A percentile compares a stretch with the other conserved stretches of the same genome.
Evolutionary conservation across 176 grass and related monocot genomes (phyloP).

Genomic region (Oryza rufipogon): DNA sequence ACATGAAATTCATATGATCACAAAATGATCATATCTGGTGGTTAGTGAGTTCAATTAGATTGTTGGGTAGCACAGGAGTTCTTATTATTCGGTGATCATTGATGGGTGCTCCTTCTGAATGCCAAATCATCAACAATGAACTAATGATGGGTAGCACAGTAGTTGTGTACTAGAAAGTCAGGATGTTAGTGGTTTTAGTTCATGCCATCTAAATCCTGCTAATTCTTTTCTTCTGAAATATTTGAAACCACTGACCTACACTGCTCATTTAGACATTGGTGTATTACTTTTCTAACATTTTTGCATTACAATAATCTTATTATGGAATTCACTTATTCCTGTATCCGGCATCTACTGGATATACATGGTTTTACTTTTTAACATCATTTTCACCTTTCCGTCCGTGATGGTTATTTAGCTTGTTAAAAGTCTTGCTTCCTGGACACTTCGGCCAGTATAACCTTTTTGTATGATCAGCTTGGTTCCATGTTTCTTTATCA

Average conservation of each 20-base stretch:
- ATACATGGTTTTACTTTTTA: constrained; percentile 28
- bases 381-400: constrained; percentile 39
- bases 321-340: background rate
- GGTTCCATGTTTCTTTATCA: background rate
- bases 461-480: background rate
- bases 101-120: too few relatives aligned
- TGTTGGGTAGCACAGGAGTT: background rate
- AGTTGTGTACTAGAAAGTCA: background rate
- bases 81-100: too few relatives aligned
- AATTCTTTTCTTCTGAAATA: background rate
- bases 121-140: background rate
- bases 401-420: constrained; percentile 8
- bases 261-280: background rate
- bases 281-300: background rate
- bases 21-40: background rate
- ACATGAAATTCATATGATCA: background rate
- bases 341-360: background rate
- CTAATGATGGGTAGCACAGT: background rate
- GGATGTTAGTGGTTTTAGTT: background rate
- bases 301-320: background rate
- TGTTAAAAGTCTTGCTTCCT: constrained; percentile 14
- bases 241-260: background rate
- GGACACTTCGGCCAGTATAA: constrained; percentile 2
- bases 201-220: background rate
- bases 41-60: background rate